Evolutionary conservation across 2,329 filamentous ascomycete genomes (phyloP), one percentile per base, ranked within the genome.

Genomic region (Apiospora arundinis): DNA sequence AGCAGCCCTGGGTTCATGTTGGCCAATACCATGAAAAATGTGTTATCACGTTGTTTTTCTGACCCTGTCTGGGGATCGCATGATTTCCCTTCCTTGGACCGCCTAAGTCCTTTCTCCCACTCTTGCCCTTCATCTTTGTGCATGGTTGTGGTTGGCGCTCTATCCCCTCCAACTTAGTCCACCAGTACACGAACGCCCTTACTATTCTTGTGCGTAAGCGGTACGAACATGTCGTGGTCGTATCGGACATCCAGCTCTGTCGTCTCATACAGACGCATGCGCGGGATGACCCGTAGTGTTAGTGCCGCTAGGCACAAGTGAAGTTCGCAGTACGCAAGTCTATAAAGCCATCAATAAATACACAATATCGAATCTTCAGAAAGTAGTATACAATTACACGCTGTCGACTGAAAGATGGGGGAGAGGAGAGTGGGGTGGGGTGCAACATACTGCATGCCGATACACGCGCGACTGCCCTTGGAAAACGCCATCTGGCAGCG

Each of bases 401-500:
- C n/a, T n/a, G n/a, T n/a, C n/a, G n/a, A n/a, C n/a, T n/a, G n/a
- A n/a, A n/a, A n/a, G n/a, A n/a, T n/a, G n/a, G n/a, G n/a, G n/a
- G n/a, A n/a, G n/a, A n/a, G n/a, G n/a, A n/a, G n/a, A n/a, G n/a
- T n/a, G n/a, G n/a, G n/a, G n/a, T n/a, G n/a, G n/a, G n/a, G n/a
- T 32, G 28, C 5, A 25, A 72, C 77, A 74, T 72, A 82, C 80
- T 82, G 80, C 71, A 78, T 78, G 21, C 85, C 84, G 4, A 86
- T 76, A 70, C 85, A 86, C n/a, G 77, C 77, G 18, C 84, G 75
- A 4, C 80, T 78, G 1, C 84, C 85, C 65, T 81, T 83, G 2
- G 80, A 82, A 72, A 86, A 86, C 1, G 82, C 70, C 21, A 85
- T 76, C 60, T 85, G 78, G 46, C 78, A 80, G n/a, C 77, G 78